Conservation (phyloP, 306 rosid species). For the Castanospermum australe region DNA sequence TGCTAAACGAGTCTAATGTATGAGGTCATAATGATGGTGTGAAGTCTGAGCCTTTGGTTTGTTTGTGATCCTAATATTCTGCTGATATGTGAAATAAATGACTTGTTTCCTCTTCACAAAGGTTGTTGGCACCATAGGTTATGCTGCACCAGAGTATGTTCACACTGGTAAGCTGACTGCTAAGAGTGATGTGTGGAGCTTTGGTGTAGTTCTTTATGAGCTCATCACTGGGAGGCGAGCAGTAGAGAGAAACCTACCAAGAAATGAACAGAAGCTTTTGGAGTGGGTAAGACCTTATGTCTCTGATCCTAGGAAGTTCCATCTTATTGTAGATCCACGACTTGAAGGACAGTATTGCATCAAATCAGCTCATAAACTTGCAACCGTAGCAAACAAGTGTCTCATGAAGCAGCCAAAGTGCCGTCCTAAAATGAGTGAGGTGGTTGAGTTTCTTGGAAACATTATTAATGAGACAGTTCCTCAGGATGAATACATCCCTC, state of each 20-base stretch:
- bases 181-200: slow-evolving; percentile 97
- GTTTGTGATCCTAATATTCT: slow-evolving; percentile 5
- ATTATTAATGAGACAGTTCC: slow-evolving; percentile 52
- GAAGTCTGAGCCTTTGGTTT: slow-evolving; percentile 6
- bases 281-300: slow-evolving; percentile 87
- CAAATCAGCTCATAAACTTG: slow-evolving; percentile 83
- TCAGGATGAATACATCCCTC: slow-evolving; percentile 43
- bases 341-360: slow-evolving; percentile 69
- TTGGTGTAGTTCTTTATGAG: slow-evolving; percentile 91
- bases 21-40: background rate
- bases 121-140: slow-evolving; percentile 97
- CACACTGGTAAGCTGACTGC: slow-evolving; percentile 89
- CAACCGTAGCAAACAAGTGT: slow-evolving; percentile 80
- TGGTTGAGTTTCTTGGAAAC: slow-evolving; percentile 65
- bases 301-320: slow-evolving; percentile 80
- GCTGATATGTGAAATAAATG: slow-evolving; percentile 13
- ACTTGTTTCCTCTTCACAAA: slow-evolving; percentile 38
- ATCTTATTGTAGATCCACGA: slow-evolving; percentile 74
- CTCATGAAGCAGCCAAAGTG: slow-evolving; percentile 84
- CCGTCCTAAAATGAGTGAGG: slow-evolving; percentile 96
- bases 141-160: slow-evolving; percentile 97
- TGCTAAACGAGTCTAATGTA: slow-evolving; percentile 12
- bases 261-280: slow-evolving; percentile 86
- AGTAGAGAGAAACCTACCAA: slow-evolving; percentile 90
- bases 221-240: slow-evolving; percentile 97